Conservation (phyloP, 768 basidiomycete species). For the Kondoa malvinella region DNA sequence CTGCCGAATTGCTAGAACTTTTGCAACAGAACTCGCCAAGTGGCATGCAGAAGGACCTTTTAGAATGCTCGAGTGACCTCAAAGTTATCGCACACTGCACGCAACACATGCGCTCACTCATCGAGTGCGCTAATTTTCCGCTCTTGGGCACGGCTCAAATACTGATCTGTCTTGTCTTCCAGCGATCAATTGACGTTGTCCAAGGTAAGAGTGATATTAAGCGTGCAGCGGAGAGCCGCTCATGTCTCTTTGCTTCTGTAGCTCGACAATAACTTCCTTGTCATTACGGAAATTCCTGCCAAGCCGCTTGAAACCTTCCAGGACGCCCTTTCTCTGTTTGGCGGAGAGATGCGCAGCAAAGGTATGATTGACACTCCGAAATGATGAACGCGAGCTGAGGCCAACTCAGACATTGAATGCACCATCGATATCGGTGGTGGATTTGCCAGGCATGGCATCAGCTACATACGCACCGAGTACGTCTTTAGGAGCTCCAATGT, state of each 20-base stretch:
- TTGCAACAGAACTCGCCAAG: not conserved
- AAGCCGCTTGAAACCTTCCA: not conserved
- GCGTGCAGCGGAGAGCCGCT: too few relatives aligned
- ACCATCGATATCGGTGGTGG: not conserved
- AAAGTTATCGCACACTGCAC: not conserved
- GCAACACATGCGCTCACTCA: not conserved
- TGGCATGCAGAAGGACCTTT: not conserved
- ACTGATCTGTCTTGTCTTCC: not conserved
- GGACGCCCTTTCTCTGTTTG: not conserved
- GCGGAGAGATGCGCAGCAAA: not conserved
- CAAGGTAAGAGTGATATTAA: too few relatives aligned
- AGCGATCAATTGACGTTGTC: too few relatives aligned
- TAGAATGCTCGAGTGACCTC: not conserved
- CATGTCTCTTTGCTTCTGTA: too few relatives aligned
- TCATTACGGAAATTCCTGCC: not conserved
- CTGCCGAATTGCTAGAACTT: not conserved
- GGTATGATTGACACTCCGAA: too few relatives aligned
- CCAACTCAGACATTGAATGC: not conserved
- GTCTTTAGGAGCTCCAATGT: too few relatives aligned
- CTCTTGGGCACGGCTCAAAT: too few relatives aligned
- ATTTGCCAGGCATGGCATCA: not conserved
- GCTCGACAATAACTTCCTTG: not conserved
- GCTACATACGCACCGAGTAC: not conserved
- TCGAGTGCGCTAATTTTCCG: not conserved
- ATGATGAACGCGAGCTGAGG: too few relatives aligned